Percentiles rank a stretch among this genome's conserved stretches.
Evolutionary conservation across 2,329 filamentous ascomycete species (phyloP).

Genomic region (Sporothrix protearum): DNA sequence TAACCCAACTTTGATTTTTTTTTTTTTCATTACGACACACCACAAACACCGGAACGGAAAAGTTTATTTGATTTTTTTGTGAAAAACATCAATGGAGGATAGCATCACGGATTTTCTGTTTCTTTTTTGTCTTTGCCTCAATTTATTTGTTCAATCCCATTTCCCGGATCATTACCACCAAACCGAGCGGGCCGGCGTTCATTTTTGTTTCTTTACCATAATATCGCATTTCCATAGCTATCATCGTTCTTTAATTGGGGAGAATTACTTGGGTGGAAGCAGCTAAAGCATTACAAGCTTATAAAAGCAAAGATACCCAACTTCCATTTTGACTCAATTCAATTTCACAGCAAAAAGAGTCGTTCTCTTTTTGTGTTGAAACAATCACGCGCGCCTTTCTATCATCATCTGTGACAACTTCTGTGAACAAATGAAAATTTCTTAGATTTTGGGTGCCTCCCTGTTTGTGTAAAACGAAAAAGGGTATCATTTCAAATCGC

Average conservation of each 20-base stretch:
- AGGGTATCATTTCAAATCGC: slow-evolving; percentile 27
- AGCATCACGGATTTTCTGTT: neutral
- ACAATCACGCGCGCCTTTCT: neutral
- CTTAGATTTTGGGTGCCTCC: slow-evolving; percentile 13
- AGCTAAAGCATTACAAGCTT: slow-evolving; percentile 1
- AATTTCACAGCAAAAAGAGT: neutral
- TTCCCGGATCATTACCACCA: slow-evolving; percentile 13
- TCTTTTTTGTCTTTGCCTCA: neutral
- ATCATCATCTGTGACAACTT: neutral
- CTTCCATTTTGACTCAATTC: neutral
- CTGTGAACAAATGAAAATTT: slow-evolving; percentile 8
- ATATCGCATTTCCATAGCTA: neutral
- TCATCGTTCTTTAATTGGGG: neutral
- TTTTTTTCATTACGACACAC: neutral
- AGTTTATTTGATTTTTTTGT: slow-evolving; percentile 10
- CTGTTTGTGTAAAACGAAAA: slow-evolving; percentile 27
- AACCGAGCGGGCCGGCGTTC: slow-evolving; percentile 17
- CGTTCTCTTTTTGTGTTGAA: neutral
- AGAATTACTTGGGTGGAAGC: neutral
- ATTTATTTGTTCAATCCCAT: too few species aligned
- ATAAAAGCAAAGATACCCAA: slow-evolving; percentile 17
- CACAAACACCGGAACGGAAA: neutral
- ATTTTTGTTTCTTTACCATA: neutral
- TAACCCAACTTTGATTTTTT: neutral
- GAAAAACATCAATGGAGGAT: neutral